Conservation (phyloP, 2,329 filamentous ascomycete genomes). For the Neospermospora avenae region DNA sequence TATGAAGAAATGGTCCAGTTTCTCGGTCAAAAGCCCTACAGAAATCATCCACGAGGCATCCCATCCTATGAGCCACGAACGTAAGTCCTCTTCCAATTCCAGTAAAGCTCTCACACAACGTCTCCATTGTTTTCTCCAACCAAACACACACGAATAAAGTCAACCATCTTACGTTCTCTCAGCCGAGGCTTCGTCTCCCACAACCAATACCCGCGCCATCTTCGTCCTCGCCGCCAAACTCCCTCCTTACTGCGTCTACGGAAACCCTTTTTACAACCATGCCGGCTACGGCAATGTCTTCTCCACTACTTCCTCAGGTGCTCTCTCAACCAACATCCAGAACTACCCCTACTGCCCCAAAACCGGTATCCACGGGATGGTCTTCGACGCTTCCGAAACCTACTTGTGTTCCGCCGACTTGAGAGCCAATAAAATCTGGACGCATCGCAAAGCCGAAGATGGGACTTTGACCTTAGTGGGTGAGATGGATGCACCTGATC, state of each 20-base stretch:
- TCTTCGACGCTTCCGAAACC: constrained; percentile 69
- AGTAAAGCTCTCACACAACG: neutral
- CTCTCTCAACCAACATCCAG: constrained; percentile 62
- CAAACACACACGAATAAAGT: neutral
- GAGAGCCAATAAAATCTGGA: constrained; percentile 78
- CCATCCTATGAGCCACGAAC: constrained; percentile 71
- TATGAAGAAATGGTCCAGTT: constrained; percentile 92
- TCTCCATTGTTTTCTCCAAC: neutral
- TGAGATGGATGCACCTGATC: constrained; percentile 65
- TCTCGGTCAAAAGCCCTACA: constrained; percentile 69
- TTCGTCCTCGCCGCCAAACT: constrained; percentile 79
- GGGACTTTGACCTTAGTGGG: constrained; percentile 68
- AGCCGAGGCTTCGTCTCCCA: constrained; percentile 62
- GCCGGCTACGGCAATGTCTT: constrained; percentile 81
- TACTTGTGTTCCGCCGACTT: constrained; percentile 80
- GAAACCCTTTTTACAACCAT: constrained; percentile 86
- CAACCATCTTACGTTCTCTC: constrained; percentile 3
- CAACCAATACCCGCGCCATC: constrained; percentile 83
- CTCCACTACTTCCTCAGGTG: constrained; percentile 53
- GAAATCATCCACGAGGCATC: constrained; percentile 74
- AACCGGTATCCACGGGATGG: constrained; percentile 78
- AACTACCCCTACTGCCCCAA: constrained; percentile 69
- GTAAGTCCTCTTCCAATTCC: constrained; percentile 46
- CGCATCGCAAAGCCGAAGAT: constrained; percentile 65
- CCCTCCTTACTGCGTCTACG: constrained; percentile 79